Evolutionary conservation across 1,139 yeast species (phyloP).

Genomic region (Sporopachydermia cereana): DNA sequence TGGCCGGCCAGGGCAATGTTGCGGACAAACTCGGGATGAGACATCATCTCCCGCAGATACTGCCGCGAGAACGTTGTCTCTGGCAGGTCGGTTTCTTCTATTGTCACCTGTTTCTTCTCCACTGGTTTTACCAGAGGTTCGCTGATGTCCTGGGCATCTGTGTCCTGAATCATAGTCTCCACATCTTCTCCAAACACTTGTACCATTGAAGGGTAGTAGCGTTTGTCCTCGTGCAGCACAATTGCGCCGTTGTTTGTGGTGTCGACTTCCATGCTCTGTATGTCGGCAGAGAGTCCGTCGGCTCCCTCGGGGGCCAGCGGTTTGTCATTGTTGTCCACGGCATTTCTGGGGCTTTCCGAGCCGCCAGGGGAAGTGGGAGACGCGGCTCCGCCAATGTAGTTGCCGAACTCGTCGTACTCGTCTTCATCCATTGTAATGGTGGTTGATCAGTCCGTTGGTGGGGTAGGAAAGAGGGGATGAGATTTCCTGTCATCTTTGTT

Average conservation of each 20-base stretch:
- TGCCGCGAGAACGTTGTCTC: conserved; percentile 48
- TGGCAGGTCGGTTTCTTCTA: conserved; percentile 47
- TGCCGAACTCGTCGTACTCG: conserved; percentile 5
- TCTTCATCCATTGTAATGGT: conserved; percentile 1
- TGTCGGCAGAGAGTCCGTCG: conserved; percentile 9
- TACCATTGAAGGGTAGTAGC: conserved; percentile 30
- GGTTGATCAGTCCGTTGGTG: background rate
- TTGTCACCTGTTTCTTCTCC: conserved; percentile 30
- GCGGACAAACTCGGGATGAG: conserved; percentile 54
- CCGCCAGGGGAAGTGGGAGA: conserved; percentile 6
- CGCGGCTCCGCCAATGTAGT: background rate
- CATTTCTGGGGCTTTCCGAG: conserved; percentile 11
- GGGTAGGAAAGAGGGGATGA: too few species aligned
- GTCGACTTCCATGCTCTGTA: conserved; percentile 9
- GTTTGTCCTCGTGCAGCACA: conserved; percentile 36
- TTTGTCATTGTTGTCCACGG: conserved; percentile 13
- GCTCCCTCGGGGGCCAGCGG: too few species aligned
- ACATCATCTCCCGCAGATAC: conserved; percentile 41
- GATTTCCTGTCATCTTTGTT: too few species aligned
- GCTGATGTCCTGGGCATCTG: conserved; percentile 39
- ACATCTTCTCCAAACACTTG: conserved; percentile 47
- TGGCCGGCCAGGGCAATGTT: conserved; percentile 79
- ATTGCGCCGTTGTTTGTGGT: conserved; percentile 16
- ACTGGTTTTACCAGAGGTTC: conserved; percentile 62
- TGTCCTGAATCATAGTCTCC: conserved; percentile 48